A percentile compares a stretch with the other conserved stretches of the same genome.
Evolutionary conservation across 2,329 filamentous ascomycete genomes (phyloP).

Genomic region (Mariannaea sp.): DNA sequence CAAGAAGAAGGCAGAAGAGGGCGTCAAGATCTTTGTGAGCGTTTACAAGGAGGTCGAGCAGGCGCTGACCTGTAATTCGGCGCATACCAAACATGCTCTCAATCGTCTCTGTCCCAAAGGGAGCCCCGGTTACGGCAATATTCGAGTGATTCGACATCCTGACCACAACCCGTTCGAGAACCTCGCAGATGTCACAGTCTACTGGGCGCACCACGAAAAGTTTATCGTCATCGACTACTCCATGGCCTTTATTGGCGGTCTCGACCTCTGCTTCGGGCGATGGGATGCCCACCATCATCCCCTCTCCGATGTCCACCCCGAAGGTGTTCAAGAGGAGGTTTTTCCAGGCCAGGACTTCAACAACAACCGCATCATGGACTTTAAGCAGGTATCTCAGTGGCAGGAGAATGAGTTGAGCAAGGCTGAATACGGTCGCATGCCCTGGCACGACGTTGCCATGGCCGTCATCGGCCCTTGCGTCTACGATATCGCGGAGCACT

Average conservation of each 20-base stretch:
- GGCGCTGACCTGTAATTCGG: conserved; percentile 87
- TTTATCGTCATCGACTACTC: conserved; percentile 94
- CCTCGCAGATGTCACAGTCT: conserved; percentile 93
- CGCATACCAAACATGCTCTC: conserved; percentile 88
- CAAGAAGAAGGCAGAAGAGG: conserved; percentile 86
- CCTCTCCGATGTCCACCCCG: conserved; percentile 85
- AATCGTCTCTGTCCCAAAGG: conserved; percentile 81
- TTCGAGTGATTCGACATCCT: conserved; percentile 85
- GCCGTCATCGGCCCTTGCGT: conserved; percentile 87
- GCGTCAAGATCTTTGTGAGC: conserved; percentile 91
- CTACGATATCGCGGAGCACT: conserved; percentile 95
- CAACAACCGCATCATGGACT: conserved; percentile 96
- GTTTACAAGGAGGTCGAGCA: conserved; percentile 89
- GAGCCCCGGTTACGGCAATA: conserved; percentile 82
- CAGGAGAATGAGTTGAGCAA: conserved; percentile 92
- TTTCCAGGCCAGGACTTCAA: conserved; percentile 98
- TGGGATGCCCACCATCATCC: conserved; percentile 90
- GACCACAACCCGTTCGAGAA: conserved; percentile 97
- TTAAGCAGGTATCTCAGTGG: conserved; percentile 89
- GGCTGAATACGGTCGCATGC: conserved; percentile 91
- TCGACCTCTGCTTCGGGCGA: conserved; percentile 93
- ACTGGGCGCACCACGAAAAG: conserved; percentile 98
- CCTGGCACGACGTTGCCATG: conserved; percentile 97
- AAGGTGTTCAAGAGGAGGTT: conserved; percentile 78
- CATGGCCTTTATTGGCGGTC: conserved; percentile 88